These are phyloP conservation scores for Trichoderma sp. DNA, from an alignment of 2,329 filamentous ascomycete species.

Conservation along the genomic window DNA sequence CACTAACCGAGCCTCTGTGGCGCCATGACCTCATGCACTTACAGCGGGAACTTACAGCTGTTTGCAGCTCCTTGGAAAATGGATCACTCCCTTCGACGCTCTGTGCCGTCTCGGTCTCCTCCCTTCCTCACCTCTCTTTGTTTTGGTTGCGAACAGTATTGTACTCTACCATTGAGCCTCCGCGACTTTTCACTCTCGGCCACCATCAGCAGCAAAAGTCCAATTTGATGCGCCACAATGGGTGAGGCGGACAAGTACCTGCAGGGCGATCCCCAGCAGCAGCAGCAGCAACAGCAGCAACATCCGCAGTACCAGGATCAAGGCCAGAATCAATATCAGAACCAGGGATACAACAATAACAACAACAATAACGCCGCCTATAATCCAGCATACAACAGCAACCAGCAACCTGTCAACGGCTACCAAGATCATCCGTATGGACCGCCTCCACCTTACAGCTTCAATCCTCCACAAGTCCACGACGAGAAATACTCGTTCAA, in stretches of 20 bases:
- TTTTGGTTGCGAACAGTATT: too few relatives aligned
- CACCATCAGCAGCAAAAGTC: not conserved
- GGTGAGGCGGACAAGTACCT: slow-evolving; percentile 39
- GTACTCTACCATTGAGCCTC: too few relatives aligned
- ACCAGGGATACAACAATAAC: slow-evolving; percentile 17
- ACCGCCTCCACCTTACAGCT: slow-evolving; percentile 37
- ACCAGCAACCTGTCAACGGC: not conserved
- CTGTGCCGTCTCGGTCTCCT: not conserved
- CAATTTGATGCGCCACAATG: slow-evolving; percentile 29
- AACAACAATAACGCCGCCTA: not conserved
- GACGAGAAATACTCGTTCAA: slow-evolving; percentile 65
- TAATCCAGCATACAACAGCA: slow-evolving; percentile 18
- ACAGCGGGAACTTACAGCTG: slow-evolving; percentile 6
- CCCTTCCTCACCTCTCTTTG: not conserved
- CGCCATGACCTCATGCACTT: slow-evolving; percentile 22
- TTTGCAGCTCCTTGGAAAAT: not conserved
- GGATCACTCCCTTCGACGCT: not conserved
- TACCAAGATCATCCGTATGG: slow-evolving; percentile 28
- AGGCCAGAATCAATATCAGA: slow-evolving; percentile 27
- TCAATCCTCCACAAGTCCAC: slow-evolving; percentile 40
- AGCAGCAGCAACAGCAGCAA: not conserved
- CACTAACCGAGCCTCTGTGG: slow-evolving; percentile 5
- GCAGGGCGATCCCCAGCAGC: slow-evolving; percentile 23
- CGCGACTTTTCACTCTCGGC: too few relatives aligned
- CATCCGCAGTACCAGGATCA: slow-evolving; percentile 12